Evolutionary conservation across 176 grass and related monocot genomes (phyloP).

Genomic region (Avena eriantha): DNA sequence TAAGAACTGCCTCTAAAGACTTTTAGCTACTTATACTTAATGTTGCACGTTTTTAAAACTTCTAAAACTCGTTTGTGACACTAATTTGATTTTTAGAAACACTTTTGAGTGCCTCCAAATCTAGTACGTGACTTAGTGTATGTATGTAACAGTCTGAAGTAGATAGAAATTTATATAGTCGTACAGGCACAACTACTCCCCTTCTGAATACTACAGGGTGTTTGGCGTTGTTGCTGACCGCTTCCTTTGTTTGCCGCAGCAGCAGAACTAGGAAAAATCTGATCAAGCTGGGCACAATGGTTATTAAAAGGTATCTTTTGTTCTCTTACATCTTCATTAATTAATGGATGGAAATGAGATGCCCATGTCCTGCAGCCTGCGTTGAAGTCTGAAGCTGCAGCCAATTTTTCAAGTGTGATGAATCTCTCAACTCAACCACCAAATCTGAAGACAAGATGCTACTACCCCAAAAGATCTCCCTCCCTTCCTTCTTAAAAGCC

Average conservation of each 20-base stretch:
- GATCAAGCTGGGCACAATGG: slow-evolving; percentile 44
- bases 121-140: too few relatives aligned
- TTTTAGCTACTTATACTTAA: too few relatives aligned
- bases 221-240: neutral
- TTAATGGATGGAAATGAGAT: neutral
- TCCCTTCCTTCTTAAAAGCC: neutral
- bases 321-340: slow-evolving; percentile 12
- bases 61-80: too few relatives aligned
- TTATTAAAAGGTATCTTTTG: slow-evolving; percentile 23
- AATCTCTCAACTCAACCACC: slow-evolving; percentile 39
- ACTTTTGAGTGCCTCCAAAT: too few relatives aligned
- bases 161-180: too few relatives aligned
- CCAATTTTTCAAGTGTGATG: slow-evolving; percentile 11
- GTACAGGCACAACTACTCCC: too few relatives aligned
- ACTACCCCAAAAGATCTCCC: neutral
- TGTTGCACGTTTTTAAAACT: too few relatives aligned
- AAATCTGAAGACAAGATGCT: neutral
- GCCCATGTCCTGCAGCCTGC: slow-evolving; percentile 40
- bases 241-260: neutral
- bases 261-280: neutral
- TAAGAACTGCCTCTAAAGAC: too few relatives aligned
- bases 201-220: neutral
- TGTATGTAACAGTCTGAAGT: neutral
- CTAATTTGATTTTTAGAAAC: too few relatives aligned
- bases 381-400: slow-evolving; percentile 34